Base-by-base conservation (phyloP, 768 basidiomycete species). In the Kwoniella pini region DNA sequence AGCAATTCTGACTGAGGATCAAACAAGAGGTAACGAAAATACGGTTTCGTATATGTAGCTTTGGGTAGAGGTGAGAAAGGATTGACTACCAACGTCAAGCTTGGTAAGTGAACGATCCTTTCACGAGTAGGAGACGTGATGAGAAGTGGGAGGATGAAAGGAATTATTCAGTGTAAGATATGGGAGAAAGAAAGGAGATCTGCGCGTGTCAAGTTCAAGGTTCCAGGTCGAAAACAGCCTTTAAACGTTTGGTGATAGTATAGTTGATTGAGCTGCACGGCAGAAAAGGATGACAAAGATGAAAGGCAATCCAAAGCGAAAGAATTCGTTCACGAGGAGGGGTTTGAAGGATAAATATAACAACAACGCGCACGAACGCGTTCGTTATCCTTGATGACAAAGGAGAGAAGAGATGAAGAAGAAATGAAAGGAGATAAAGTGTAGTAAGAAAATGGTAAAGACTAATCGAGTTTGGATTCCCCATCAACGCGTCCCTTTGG, bases 101-200 rank as follows among this genome's bases (percentile, higher is more conserved):
- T 50, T 50, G 48, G 30, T 50, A 33, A 50, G 48, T 50, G 15
- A 53, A 28, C 9, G 55, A 57, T 49, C 55, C 55, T 57, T 57
- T 57, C 33, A 45, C 45, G 26, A 57, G 22, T n/a, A 27, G 38
- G 54, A 42, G 40, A 42, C 6, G 40, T 9, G 40, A 19, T 19
- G 19, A 42, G 6, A 19, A 15, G 26, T 26, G 26, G n/a, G 42
- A 44, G 26, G 54, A 55, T 30, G 42, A 55, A 44, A 55, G 54
- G 40, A 55, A 42, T 42, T 30, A 28, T 19, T 28, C 54, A 30
- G 27, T 44, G 54, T 31, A 45, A 44, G 42, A 31, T 21, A 42
- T 36, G 40, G 11, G 31, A 15, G 51, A 38, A 17, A 22, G 21
- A 30, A 54, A 40, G 52, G 54, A 44, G 38, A 55, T 55, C 54